Conservation (phyloP, 2,329 filamentous ascomycete species). For the Cytospora chrysosperma region DNA sequence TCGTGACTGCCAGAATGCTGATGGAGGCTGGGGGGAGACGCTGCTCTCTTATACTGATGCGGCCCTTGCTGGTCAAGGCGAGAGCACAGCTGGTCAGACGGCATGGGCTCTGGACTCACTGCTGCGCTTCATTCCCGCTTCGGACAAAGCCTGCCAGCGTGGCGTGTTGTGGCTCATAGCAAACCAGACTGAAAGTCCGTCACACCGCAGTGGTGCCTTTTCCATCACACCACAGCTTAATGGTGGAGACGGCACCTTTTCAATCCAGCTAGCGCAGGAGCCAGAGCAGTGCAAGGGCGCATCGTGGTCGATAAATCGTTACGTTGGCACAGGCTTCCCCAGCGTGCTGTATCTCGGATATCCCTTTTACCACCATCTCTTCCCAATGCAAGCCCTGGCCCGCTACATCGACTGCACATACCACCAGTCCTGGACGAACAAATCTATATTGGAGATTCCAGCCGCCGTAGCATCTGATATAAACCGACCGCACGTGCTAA, state of each 20-base stretch:
- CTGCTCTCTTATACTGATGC: neutral
- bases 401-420: constrained; percentile 1
- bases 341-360: neutral
- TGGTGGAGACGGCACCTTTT: neutral
- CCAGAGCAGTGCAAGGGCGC: neutral
- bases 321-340: constrained; percentile 2
- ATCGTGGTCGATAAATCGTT: neutral
- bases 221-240: neutral
- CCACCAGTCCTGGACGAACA: neutral
- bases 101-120: neutral
- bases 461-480: neutral
- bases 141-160: neutral
- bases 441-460: neutral
- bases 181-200: neutral
- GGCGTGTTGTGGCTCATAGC: neutral
- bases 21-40: constrained; percentile 4
- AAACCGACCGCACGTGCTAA: neutral
- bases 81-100: neutral
- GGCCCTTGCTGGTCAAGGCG: neutral
- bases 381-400: neutral
- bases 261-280: neutral
- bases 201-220: neutral
- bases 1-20: constrained; percentile 1
- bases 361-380: constrained; percentile 2
- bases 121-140: neutral